phyloP scores from a whole-genome alignment of 805 yeast species.

The Candida koratica region DNA sequence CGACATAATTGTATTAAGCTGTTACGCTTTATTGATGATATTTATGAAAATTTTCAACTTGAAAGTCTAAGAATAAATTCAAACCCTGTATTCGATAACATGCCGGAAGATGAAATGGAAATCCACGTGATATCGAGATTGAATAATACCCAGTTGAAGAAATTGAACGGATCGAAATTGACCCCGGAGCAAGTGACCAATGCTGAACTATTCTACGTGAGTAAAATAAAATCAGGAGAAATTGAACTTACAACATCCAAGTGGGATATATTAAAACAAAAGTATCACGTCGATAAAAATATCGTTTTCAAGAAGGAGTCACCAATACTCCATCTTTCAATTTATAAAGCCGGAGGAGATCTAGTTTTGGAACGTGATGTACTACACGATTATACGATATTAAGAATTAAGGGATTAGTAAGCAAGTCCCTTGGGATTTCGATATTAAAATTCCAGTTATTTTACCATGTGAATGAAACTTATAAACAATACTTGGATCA shows the following conservation, averaged over 20 bases:
- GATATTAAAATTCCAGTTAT: constrained; percentile 23
- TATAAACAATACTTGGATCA: constrained; percentile 23
- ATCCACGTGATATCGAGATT: constrained; percentile 45
- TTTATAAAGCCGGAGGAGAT: constrained; percentile 5
- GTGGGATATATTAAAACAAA: constrained; percentile 42
- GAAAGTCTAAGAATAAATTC: constrained; percentile 44
- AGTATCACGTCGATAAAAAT: constrained; percentile 25
- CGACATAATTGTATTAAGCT: constrained; percentile 43
- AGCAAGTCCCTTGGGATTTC: constrained; percentile 17
- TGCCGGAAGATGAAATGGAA: constrained; percentile 31
- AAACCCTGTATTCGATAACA: constrained; percentile 46
- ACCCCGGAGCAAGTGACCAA: constrained; percentile 47
- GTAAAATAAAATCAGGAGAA: constrained; percentile 39
- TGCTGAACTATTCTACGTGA: constrained; percentile 65
- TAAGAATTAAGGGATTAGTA: constrained; percentile 33
- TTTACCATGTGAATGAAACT: constrained; percentile 20
- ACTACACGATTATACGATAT: constrained; percentile 23
- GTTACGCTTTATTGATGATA: constrained; percentile 48
- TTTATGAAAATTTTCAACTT: constrained; percentile 37
- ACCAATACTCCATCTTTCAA: constrained; percentile 14
- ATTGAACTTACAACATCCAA: constrained; percentile 21
- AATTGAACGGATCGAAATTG: constrained; percentile 58
- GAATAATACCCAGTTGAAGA: constrained; percentile 17
- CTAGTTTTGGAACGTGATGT: constrained; percentile 17
- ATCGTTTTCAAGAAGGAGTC: constrained; percentile 3